These are phyloP conservation scores for Phaeosphaeriaceae sp. DNA, from an alignment of 2,329 filamentous ascomycete genomes.

Conservation along the genomic window DNA sequence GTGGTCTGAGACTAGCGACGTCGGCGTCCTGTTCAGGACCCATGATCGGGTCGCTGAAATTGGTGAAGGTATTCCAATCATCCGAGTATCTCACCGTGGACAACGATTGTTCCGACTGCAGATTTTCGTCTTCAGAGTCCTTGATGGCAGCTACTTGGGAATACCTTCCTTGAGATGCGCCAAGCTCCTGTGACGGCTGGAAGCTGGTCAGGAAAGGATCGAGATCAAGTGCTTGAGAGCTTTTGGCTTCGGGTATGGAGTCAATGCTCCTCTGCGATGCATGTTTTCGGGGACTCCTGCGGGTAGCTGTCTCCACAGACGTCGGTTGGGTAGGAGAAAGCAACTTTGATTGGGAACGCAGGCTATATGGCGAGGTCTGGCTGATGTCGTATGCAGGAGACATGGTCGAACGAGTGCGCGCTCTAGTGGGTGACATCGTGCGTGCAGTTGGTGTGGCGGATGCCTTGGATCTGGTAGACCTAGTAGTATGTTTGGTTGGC, in stretches of 20 bases:
- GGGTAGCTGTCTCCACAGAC: constrained; percentile 1
- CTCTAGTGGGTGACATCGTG: constrained; percentile 26
- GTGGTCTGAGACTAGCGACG: constrained; percentile 5
- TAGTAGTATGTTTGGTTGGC: constrained; percentile 14
- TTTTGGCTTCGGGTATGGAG: constrained; percentile 10
- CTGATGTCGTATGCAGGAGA: constrained; percentile 25
- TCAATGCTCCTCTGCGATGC: constrained; percentile 16
- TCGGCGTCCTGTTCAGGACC: constrained; percentile 2
- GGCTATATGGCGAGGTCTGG: constrained; percentile 35
- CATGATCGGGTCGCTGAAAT: constrained; percentile 19
- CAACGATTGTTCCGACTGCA: constrained; percentile 36
- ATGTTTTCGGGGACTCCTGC: constrained; percentile 19
- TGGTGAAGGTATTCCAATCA: constrained; percentile 16
- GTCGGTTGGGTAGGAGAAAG: constrained; percentile 25
- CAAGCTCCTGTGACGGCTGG: constrained; percentile 33
- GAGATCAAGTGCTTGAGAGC: constrained; percentile 12
- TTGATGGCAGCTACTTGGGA: constrained; percentile 34
- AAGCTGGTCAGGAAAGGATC: constrained; percentile 25
- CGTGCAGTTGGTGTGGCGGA: constrained; percentile 22
- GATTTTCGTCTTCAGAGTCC: constrained; percentile 40
- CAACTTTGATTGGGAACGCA: constrained; percentile 37
- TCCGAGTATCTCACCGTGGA: constrained; percentile 35
- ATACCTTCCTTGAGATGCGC: constrained; percentile 28
- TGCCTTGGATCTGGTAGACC: constrained; percentile 25
- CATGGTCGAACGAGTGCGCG: constrained; percentile 21